A percentile compares a stretch with the other conserved stretches of the same genome.
phyloP scores from a whole-genome alignment of 2,329 filamentous ascomycete species.

The Catunica adiposa region DNA sequence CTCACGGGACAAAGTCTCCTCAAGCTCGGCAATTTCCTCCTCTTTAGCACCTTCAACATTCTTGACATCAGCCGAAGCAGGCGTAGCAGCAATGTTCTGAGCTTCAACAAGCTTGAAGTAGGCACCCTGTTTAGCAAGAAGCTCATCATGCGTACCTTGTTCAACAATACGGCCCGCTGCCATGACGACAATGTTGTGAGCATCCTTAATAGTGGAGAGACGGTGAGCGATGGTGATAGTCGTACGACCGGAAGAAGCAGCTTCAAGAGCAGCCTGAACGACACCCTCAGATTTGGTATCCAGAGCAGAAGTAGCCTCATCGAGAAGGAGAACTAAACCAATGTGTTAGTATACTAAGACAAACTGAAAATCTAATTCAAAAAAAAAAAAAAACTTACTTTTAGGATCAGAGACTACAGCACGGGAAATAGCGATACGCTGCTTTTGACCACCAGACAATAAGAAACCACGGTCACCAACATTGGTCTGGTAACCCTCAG shows the following conservation, averaged over 20 bases:
- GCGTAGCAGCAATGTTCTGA: conserved; percentile 55
- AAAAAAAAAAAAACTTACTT: conserved; percentile 23
- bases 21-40: conserved; percentile 22
- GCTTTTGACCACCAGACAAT: conserved; percentile 87
- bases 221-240: conserved; percentile 95
- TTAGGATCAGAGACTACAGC: conserved; percentile 84
- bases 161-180: conserved; percentile 71
- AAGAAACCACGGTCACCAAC: conserved; percentile 92
- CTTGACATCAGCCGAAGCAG: conserved; percentile 29
- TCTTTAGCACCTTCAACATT: conserved; percentile 23
- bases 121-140: conserved; percentile 53
- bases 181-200: conserved; percentile 95
- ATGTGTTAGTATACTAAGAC: conserved; percentile 12
- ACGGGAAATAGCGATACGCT: conserved; percentile 85
- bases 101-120: conserved; percentile 80
- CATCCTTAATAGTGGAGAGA: conserved; percentile 82
- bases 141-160: conserved; percentile 71
- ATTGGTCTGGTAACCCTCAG: conserved; percentile 81
- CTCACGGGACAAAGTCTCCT: conserved; percentile 27
- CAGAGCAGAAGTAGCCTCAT: conserved; percentile 85
- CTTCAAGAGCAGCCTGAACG: conserved; percentile 82
- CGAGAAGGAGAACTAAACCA: conserved; percentile 60
- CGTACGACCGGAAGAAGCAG: conserved; percentile 68
- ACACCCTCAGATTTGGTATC: conserved; percentile 91
- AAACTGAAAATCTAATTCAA: not conserved